Base-by-base conservation (phyloP, 1,284 basidiomycete species). In the Violaceomyces palustris region DNA sequence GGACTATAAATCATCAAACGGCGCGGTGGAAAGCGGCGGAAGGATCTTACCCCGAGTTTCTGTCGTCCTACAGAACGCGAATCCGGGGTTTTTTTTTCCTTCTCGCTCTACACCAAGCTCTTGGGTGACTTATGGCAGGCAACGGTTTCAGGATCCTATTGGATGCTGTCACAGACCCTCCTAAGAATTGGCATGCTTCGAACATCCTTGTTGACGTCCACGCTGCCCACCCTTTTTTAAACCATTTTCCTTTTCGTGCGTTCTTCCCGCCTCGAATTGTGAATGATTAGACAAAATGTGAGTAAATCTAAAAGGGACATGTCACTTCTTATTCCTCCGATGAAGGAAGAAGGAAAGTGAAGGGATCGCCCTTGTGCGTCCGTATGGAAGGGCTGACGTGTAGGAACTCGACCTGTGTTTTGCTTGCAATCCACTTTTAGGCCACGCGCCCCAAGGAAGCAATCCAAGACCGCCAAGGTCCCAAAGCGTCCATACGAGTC, bases 401-500 rank as follows among this genome's bases (percentile, higher is more conserved):
- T n/a, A n/a, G n/a, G n/a, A n/a, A 24, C 9, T 15, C 8, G 8
- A 9, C n/a, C 26, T 28, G n/a, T 28, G 8, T 28, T 28, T 8
- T 28, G 26, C 15, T 30, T 29, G 6, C 26, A 3, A 19, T n/a
- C 5, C 21, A 18, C 21, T 31, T 29, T 25, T n/a, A 45, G 32
- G 67, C 67, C 67, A 44, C 58, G 64, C 43, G 70, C 69, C 50
- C 70, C 70, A 43, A 52, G 70, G 34, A 70, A 69, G 47, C 61
- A 67, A 45, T 64, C 60, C 56, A 73, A 73, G 69, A 73, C 69
- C 57, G 71, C 67, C 69, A 73, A 73, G 69, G 91, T 97, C 81
- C 93, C 93, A 75, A 89, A 86, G 82, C 86, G 93, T 76, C 87
- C 93, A 75, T 97, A 86, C 79, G 91, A 88, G 81, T 88, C 90